These are phyloP conservation scores for Penicillium sp. DNA, from an alignment of 2,329 filamentous ascomycete genomes.

Conservation along the genomic window DNA sequence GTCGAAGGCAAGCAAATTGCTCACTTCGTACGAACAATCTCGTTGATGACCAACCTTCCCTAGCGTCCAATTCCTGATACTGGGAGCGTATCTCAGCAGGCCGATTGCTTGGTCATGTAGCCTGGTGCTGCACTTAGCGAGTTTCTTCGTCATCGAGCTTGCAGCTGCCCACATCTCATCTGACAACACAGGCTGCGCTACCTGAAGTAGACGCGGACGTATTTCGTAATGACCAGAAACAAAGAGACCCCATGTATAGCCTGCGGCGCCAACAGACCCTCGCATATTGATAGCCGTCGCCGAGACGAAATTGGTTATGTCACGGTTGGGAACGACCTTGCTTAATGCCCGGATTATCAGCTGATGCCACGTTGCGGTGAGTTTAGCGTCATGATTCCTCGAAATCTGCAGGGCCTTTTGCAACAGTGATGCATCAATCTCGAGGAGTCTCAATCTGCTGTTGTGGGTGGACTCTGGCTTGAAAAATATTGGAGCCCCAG, in stretches of 20 bases:
- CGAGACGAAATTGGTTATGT: neutral
- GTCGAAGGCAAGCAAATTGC: conserved; percentile 43
- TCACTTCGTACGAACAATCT: conserved; percentile 44
- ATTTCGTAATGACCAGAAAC: conserved; percentile 1
- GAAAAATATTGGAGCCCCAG: conserved; percentile 23
- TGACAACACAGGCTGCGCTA: conserved; percentile 6
- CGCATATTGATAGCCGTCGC: conserved; percentile 14
- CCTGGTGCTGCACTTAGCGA: conserved; percentile 29
- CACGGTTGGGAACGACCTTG: neutral
- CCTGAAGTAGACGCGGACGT: conserved; percentile 16
- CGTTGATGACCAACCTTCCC: conserved; percentile 36
- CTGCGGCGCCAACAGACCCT: conserved; percentile 16
- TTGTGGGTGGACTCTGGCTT: conserved; percentile 25
- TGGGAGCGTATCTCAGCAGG: conserved; percentile 39
- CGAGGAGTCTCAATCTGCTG: conserved; percentile 18
- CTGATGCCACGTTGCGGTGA: neutral
- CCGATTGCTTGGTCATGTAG: conserved; percentile 41
- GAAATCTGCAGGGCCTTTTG: neutral
- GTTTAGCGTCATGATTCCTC: neutral
- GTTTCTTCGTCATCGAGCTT: conserved; percentile 25
- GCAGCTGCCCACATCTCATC: conserved; percentile 34
- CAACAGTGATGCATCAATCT: conserved; percentile 20
- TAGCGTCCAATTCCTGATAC: conserved; percentile 38
- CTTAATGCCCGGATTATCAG: neutral
- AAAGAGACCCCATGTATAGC: neutral